Conservation (phyloP, 2,329 filamentous ascomycete species). For the Sodiomyces alkalinus region DNA sequence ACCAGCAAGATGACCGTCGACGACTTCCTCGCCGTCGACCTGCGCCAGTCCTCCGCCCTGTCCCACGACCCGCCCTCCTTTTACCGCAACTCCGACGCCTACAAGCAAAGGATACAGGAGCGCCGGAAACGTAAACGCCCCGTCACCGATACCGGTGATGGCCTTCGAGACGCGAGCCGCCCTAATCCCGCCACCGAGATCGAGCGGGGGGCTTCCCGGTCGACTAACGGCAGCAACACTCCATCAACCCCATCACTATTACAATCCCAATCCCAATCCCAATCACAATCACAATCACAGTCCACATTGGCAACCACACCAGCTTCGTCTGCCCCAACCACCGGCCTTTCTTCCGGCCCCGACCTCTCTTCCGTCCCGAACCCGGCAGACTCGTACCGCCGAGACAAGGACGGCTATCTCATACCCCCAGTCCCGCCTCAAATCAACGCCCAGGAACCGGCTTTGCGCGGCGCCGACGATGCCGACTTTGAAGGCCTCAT, state of each 20-base stretch:
- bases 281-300: too few relatives aligned
- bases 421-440: constrained; percentile 8
- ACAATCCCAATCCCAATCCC: too few relatives aligned
- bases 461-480: constrained; percentile 3
- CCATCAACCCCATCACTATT: too few relatives aligned
- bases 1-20: constrained; percentile 76
- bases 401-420: constrained; percentile 8
- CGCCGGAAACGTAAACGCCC: constrained; percentile 30
- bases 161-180: constrained; percentile 7
- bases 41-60: constrained; percentile 45
- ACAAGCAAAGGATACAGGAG: constrained; percentile 35
- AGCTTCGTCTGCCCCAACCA: too few relatives aligned
- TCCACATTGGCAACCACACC: too few relatives aligned
- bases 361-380: constrained; percentile 12
- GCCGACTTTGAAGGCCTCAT: constrained; percentile 5
- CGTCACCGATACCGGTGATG: constrained; percentile 17
- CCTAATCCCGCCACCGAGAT: not conserved
- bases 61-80: constrained; percentile 73
- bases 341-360: too few relatives aligned
- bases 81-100: constrained; percentile 48
- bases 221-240: too few relatives aligned
- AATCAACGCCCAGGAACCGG: constrained; percentile 4
- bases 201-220: too few relatives aligned
- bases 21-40: constrained; percentile 61
- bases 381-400: constrained; percentile 5